These are phyloP conservation scores for Exophiala phaeomuriformis DNA, from an alignment of 2,329 filamentous ascomycete species.

Conservation along the genomic window DNA sequence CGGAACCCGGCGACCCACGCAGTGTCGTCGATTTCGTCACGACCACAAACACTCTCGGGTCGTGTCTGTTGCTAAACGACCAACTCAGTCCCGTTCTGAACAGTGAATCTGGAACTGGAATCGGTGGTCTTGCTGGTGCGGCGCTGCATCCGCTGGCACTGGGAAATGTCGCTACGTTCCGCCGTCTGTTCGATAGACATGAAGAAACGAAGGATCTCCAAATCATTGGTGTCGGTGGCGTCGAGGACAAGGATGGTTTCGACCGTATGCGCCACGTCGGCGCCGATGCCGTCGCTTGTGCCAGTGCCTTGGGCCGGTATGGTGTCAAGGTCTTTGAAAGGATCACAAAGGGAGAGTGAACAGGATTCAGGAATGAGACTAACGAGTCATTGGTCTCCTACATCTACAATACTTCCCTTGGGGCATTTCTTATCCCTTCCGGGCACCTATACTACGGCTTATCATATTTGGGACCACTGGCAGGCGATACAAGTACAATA, in stretches of 20 bases:
- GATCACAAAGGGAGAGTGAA: slow-evolving; percentile 38
- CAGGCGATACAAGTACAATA: too few relatives aligned
- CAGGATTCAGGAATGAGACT: not conserved
- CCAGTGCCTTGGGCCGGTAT: slow-evolving; percentile 59
- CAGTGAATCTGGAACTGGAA: slow-evolving; percentile 48
- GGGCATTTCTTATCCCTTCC: too few relatives aligned
- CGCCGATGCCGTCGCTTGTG: slow-evolving; percentile 60
- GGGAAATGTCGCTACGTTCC: slow-evolving; percentile 66
- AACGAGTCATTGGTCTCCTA: too few relatives aligned
- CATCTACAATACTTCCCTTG: too few relatives aligned
- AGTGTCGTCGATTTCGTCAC: slow-evolving; percentile 53
- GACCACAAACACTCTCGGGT: slow-evolving; percentile 66
- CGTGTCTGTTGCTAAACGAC: slow-evolving; percentile 51
- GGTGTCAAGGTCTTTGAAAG: slow-evolving; percentile 57
- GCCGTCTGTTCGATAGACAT: slow-evolving; percentile 49
- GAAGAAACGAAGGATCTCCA: slow-evolving; percentile 47
- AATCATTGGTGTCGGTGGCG: slow-evolving; percentile 67
- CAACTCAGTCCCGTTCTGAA: slow-evolving; percentile 36
- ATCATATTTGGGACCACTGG: too few relatives aligned
- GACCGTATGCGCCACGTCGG: slow-evolving; percentile 60
- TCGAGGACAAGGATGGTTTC: slow-evolving; percentile 56
- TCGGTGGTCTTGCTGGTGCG: slow-evolving; percentile 66
- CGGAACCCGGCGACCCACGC: slow-evolving; percentile 19
- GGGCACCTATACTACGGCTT: too few relatives aligned
- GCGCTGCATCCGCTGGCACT: slow-evolving; percentile 65